Evolutionary conservation across 331 rosid genomes (phyloP).

Genomic region (Rhamnella rubrinervis): DNA sequence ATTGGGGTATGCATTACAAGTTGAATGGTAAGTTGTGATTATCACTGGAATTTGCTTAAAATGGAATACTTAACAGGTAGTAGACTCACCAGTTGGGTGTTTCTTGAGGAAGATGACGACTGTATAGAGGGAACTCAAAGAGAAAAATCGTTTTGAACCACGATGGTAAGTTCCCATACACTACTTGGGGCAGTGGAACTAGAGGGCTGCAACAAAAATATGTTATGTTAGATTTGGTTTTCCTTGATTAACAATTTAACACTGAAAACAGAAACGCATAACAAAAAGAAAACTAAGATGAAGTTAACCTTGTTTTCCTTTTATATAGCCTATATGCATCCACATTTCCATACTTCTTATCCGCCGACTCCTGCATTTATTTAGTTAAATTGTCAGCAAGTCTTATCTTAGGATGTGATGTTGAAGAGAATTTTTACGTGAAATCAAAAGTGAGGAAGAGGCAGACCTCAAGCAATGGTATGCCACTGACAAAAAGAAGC

Average conservation of each 20-base stretch:
- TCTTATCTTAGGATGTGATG: conserved; percentile 3
- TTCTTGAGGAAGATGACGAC: conserved; percentile 55
- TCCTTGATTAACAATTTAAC: conserved; percentile 21
- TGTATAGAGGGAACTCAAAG: conserved; percentile 80
- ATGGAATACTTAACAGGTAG: neutral
- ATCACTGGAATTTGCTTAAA: neutral
- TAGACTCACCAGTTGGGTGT: conserved; percentile 61
- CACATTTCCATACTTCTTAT: conserved; percentile 82
- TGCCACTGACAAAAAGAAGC: conserved; percentile 95
- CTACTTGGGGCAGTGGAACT: conserved; percentile 56
- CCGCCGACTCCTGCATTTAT: conserved; percentile 76
- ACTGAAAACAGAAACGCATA: conserved; percentile 3
- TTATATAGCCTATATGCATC: conserved; percentile 67
- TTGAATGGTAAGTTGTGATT: neutral
- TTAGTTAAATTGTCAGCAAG: conserved; percentile 22
- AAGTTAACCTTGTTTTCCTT: conserved; percentile 66
- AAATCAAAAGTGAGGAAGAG: conserved; percentile 27
- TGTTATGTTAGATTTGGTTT: conserved; percentile 21
- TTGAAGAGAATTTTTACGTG: neutral
- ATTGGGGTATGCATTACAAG: too few species aligned
- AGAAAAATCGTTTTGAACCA: conserved; percentile 76
- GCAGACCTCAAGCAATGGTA: conserved; percentile 92
- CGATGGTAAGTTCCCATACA: conserved; percentile 71
- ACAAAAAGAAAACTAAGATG: conserved; percentile 15
- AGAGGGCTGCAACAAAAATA: conserved; percentile 68